These are phyloP conservation scores for Recurvomyces mirabilis DNA, from an alignment of 495 filamentous ascomycete genomes.

Conservation along the genomic window DNA sequence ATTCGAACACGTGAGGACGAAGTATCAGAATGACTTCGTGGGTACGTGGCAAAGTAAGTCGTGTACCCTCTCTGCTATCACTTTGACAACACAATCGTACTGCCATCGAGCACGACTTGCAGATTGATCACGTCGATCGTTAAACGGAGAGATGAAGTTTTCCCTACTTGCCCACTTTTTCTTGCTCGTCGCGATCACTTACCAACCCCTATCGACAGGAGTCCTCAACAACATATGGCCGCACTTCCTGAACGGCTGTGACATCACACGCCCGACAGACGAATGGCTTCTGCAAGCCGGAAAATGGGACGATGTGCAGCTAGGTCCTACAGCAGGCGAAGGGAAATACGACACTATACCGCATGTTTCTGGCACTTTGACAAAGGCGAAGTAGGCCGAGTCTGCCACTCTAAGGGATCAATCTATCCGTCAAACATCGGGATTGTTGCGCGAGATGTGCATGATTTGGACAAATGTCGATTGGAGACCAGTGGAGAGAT, in stretches of 20 bases:
- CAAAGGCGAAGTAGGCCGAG: constrained; percentile 13
- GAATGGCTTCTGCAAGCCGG: constrained; percentile 20
- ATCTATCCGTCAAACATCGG: too few species aligned
- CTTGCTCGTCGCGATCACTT: too few species aligned
- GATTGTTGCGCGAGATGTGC: too few species aligned
- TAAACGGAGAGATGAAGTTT: background rate
- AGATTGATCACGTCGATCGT: too few species aligned
- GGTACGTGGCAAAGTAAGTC: constrained; percentile 19
- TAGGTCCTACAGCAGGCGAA: constrained; percentile 11
- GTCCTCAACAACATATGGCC: constrained; percentile 19
- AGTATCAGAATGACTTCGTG: constrained; percentile 17
- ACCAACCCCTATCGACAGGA: background rate
- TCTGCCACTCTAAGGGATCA: too few species aligned
- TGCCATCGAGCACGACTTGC: too few species aligned
- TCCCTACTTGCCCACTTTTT: too few species aligned
- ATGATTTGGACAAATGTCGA: too few species aligned
- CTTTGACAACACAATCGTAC: too few species aligned
- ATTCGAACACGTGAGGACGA: constrained; percentile 53
- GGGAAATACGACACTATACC: constrained; percentile 20
- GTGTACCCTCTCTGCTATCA: too few species aligned
- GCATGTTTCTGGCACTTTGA: constrained; percentile 19
- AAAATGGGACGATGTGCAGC: constrained; percentile 19
- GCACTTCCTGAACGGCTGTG: constrained; percentile 17
- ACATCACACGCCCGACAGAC: constrained; percentile 17
- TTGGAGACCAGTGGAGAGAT: too few species aligned